A percentile compares a stretch with the other conserved stretches of the same genome.
phyloP scores from a whole-genome alignment of 495 filamentous ascomycete genomes.

The Penicillium herquei region DNA sequence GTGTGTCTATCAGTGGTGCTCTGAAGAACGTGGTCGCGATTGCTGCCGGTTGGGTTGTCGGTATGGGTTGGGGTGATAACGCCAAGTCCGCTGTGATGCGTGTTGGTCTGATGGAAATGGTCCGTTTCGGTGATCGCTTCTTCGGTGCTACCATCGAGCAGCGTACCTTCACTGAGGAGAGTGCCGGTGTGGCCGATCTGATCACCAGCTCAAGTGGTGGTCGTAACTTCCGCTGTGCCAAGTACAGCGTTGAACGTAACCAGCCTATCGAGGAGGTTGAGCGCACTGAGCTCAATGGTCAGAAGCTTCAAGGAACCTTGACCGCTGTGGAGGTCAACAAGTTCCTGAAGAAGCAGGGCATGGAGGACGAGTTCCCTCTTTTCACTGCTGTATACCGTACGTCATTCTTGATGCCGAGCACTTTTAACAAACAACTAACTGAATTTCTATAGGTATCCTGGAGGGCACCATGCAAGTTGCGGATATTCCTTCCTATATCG shows the following conservation, averaged over 20 bases:
- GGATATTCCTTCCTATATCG: conserved; percentile 44
- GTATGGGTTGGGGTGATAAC: conserved; percentile 96
- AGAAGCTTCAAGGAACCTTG: conserved; percentile 92
- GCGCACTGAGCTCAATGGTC: conserved; percentile 86
- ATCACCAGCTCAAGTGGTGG: conserved; percentile 92
- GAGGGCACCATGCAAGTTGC: conserved; percentile 41
- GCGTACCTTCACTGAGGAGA: conserved; percentile 92
- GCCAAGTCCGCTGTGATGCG: conserved; percentile 97
- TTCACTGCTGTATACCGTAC: conserved; percentile 78
- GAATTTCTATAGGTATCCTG: conserved; percentile 33
- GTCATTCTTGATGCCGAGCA: conserved; percentile 7
- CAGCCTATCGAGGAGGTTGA: conserved; percentile 85
- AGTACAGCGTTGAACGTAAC: conserved; percentile 76
- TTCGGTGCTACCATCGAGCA: conserved; percentile 76
- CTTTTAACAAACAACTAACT: not conserved
- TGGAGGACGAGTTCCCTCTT: conserved; percentile 83
- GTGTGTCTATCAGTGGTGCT: conserved; percentile 91
- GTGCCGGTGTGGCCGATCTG: conserved; percentile 91
- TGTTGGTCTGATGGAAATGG: conserved; percentile 90
- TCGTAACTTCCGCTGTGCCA: conserved; percentile 91
- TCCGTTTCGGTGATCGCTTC: conserved; percentile 90
- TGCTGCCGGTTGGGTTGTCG: conserved; percentile 92
- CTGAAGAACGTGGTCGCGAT: conserved; percentile 97
- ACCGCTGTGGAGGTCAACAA: conserved; percentile 88
- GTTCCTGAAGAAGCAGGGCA: conserved; percentile 74